Conservation (phyloP, 306 rosid genomes). For the Quercus mongolica region DNA sequence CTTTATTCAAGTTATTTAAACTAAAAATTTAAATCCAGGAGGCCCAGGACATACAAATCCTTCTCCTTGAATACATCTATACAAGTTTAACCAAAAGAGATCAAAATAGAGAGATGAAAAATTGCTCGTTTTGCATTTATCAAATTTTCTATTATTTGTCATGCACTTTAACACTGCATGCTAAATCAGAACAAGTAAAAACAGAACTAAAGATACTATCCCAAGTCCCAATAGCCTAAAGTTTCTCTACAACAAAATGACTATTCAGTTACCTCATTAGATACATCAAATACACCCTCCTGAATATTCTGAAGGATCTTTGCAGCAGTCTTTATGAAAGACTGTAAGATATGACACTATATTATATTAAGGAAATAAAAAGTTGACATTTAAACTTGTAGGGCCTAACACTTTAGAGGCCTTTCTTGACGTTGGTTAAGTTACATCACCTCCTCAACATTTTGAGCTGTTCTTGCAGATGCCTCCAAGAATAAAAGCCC, state of each 20-base stretch:
- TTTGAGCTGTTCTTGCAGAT: slow-evolving; percentile 94
- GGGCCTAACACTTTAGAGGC: background rate
- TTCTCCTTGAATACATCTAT: too few species aligned
- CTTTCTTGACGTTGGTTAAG: slow-evolving; percentile 3
- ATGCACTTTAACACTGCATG: background rate
- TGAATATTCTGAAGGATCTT: slow-evolving; percentile 91
- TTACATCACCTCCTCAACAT: slow-evolving; percentile 83
- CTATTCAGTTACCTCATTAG: slow-evolving; percentile 71
- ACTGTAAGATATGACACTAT: slow-evolving; percentile 37
- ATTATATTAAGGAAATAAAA: background rate
- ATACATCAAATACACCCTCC: slow-evolving; percentile 85
- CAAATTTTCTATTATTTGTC: background rate
- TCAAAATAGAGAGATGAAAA: background rate
- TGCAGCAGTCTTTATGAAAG: slow-evolving; percentile 83
- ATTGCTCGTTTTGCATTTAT: background rate
- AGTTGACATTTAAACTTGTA: background rate
- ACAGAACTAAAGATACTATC: background rate
- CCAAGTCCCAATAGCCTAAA: background rate
- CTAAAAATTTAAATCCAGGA: too few species aligned
- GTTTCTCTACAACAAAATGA: slow-evolving; percentile 9
- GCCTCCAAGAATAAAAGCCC: slow-evolving; percentile 95
- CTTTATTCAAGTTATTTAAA: too few species aligned
- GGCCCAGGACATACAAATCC: too few species aligned
- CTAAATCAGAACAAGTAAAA: background rate
- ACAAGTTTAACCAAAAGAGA: background rate